These are phyloP conservation scores for Nemania sp. DNA, from an alignment of 2,329 filamentous ascomycete genomes.

Conservation along the genomic window DNA sequence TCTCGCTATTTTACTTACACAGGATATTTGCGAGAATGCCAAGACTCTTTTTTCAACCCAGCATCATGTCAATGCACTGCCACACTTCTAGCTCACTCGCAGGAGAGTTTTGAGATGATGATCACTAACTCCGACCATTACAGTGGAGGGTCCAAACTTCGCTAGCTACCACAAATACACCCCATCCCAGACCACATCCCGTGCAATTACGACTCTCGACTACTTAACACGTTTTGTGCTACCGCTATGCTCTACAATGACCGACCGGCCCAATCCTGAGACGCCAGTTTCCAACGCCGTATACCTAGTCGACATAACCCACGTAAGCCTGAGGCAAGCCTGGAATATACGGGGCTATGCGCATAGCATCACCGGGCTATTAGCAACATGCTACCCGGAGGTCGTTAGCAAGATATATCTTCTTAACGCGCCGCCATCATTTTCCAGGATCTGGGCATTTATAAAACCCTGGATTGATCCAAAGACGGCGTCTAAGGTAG, in stretches of 20 bases:
- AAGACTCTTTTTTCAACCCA: neutral
- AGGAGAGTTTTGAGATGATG: neutral
- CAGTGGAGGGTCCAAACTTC: conserved; percentile 32
- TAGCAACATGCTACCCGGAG: conserved; percentile 35
- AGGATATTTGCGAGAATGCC: neutral
- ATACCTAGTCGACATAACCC: conserved; percentile 27
- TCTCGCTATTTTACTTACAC: neutral
- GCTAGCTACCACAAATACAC: conserved; percentile 19
- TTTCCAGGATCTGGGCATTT: conserved; percentile 27
- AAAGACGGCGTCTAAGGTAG: conserved; percentile 28
- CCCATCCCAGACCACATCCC: conserved; percentile 18
- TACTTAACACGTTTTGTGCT: conserved; percentile 34
- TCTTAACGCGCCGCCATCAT: conserved; percentile 28
- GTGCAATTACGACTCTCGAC: conserved; percentile 29
- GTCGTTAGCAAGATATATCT: conserved; percentile 32
- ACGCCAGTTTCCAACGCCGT: conserved; percentile 25
- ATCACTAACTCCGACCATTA: conserved; percentile 2
- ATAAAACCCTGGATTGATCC: conserved; percentile 32
- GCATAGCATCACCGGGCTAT: conserved; percentile 23
- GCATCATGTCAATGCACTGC: neutral
- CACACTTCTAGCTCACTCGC: neutral
- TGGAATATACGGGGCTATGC: conserved; percentile 30
- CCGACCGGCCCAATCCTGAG: conserved; percentile 19
- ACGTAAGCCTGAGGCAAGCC: conserved; percentile 21
- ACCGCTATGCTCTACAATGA: conserved; percentile 29